Evolutionary conservation across 1,284 basidiomycete species (phyloP).

Genomic region (Trichosporon ovoides): DNA sequence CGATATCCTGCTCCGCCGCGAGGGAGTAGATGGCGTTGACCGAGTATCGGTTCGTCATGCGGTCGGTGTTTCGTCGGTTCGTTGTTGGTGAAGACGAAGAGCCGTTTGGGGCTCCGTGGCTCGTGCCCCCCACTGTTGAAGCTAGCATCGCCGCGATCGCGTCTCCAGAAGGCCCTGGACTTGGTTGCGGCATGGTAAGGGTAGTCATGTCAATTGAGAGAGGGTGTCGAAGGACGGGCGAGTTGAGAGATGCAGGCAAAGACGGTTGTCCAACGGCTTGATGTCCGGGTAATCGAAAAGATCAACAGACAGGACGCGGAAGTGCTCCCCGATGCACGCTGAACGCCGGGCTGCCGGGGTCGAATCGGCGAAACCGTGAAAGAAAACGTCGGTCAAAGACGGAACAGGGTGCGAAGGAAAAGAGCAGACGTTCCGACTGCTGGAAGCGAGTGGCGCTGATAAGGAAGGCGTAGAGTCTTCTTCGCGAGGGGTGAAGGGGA

Average conservation of each 20-base stretch:
- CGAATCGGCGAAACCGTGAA: not conserved
- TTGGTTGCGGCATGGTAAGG: constrained; percentile 4
- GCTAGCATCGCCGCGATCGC: constrained; percentile 1
- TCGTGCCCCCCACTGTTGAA: not conserved
- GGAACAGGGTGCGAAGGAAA: not conserved
- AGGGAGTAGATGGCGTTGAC: constrained; percentile 95
- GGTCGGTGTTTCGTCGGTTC: constrained; percentile 53
- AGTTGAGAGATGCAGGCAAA: not conserved
- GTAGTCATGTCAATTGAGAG: constrained; percentile 4
- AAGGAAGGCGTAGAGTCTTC: not conserved
- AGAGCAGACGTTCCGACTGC: not conserved
- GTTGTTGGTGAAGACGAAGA: constrained; percentile 11
- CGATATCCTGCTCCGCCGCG: constrained; percentile 97
- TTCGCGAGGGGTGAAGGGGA: constrained; percentile 3
- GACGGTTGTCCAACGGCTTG: not conserved
- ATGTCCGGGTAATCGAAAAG: not conserved
- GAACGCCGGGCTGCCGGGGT: not conserved
- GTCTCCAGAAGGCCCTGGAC: constrained; percentile 5
- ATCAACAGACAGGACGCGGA: not conserved
- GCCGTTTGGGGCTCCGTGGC: not conserved
- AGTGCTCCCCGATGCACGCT: not conserved
- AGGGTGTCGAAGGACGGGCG: not conserved
- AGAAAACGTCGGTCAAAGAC: constrained; percentile 1
- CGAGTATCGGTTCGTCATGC: constrained; percentile 93
- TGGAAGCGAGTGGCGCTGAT: not conserved